Evolutionary conservation across 768 basidiomycete genomes (phyloP), one percentile per base, ranked within the genome.

Genomic region (Royoungia palumana): DNA sequence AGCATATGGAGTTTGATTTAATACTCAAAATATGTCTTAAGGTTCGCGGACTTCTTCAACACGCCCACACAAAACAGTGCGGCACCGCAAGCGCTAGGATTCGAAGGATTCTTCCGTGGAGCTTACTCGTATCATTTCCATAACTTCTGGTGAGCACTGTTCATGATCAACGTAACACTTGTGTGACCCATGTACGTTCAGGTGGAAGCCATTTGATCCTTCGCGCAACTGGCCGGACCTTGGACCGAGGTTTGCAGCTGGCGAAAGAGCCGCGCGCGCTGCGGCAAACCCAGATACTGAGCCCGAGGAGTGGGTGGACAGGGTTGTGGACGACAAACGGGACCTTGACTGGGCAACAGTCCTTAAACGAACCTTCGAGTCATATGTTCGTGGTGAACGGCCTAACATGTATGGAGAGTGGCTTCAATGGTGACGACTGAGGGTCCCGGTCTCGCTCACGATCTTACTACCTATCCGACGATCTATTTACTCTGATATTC

Each of bases 71-170:
- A 77, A 47, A 78, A 77, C 41, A 84, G 86, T 54, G 93, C 89
- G 2, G 88, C 87, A 9, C 90, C 95, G 6, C 83, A 87, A 57
- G 89, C 87, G 13, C 72, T 92, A 14, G 96, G 96, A 9, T 89
- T 97, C 56, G 87, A 93, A 57, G 94, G 92, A 10, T 99, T 98
- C 77, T 99, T 94, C 78, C 83, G 82, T 50, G 96, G 95, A 6
- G 90, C 95, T 5, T 97, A 84, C 65, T 94, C 89, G 2, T 98
- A 98, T 67, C 94, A 97, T 67, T 97, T 88, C 71, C 94, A 98
- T 65, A 94, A 94, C 65, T 89, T 81, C 70, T 94, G 92, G 92
- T 89, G 46, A 46, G 81, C 64, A 7, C 4, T 39, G 46, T 46
- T n/a, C 13, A 8, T 35, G 35, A 41, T 41, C 4, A 14, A 32